These are phyloP conservation scores for Phyllachora maydis DNA, from an alignment of 2,329 filamentous ascomycete genomes.

Conservation along the genomic window DNA sequence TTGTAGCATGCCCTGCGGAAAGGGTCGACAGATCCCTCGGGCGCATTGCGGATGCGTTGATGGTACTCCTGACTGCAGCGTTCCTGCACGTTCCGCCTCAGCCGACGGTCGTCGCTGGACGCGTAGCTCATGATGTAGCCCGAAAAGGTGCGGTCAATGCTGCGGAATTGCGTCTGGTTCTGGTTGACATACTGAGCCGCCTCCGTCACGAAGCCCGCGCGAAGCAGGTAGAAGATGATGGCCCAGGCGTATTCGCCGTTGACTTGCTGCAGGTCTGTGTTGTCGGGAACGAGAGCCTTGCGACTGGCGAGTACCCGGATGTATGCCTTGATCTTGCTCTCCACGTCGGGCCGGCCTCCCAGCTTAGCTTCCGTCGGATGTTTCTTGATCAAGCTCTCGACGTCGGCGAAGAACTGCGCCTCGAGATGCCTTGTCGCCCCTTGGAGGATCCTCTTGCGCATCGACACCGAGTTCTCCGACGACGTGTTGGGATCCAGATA, in stretches of 20 bases:
- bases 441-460: slow-evolving; percentile 61
- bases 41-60: slow-evolving; percentile 64
- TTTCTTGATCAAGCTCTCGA: slow-evolving; percentile 60
- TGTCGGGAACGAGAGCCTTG: slow-evolving; percentile 70
- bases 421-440: slow-evolving; percentile 70
- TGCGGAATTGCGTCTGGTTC: slow-evolving; percentile 64
- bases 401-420: slow-evolving; percentile 55
- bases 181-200: slow-evolving; percentile 71
- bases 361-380: slow-evolving; percentile 77
- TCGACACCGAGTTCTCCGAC: slow-evolving; percentile 38
- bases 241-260: slow-evolving; percentile 82
- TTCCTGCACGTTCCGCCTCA: slow-evolving; percentile 62
- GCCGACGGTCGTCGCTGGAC: slow-evolving; percentile 51
- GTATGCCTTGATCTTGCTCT: slow-evolving; percentile 84
- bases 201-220: slow-evolving; percentile 67
- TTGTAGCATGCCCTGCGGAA: slow-evolving; percentile 98
- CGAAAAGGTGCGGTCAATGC: slow-evolving; percentile 76
- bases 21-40: slow-evolving; percentile 75
- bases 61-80: slow-evolving; percentile 82
- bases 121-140: slow-evolving; percentile 76
- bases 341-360: slow-evolving; percentile 69
- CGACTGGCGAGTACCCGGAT: slow-evolving; percentile 61
- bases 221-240: slow-evolving; percentile 76
- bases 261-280: slow-evolving; percentile 58
- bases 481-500: slow-evolving; percentile 59